Base-by-base conservation (phyloP, 2,329 filamentous ascomycete genomes). In the Pseudogymnoascus sp. region DNA sequence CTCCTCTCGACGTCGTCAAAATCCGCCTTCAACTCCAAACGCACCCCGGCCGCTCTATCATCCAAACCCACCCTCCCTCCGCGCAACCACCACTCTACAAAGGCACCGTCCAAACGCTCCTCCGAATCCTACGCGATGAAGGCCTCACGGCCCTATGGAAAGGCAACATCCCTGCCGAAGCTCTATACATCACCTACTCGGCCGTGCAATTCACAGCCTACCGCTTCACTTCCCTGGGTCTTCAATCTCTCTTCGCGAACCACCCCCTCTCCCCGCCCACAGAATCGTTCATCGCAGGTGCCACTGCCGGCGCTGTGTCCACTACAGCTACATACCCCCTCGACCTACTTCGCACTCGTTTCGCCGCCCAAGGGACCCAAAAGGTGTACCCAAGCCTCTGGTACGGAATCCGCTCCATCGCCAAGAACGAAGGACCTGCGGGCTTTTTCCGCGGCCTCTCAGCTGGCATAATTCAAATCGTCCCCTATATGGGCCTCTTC, bases 401-500 rank as follows among this genome's bases (percentile, higher is more conserved):
- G 17, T 76, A 80, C 13, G 91, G 91, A 1, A 71, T 97, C 5
- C 75, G 77, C 47, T 85, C 90, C 21, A 99, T 99, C 67, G 77
- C 79, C 13, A 79, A 79, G 3, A 81, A 89, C 64, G 94, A 99
- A 76, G 94, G 94, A 0, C 68, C 77, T 0, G 74, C 74, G 3
- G 94, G 94, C 0, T 97, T 96, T 77, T 99, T 96, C 74, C 89
- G 91, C 58, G 94, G 94, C 3, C 78, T 96, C 35, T 83, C 83
- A 1, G 92, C 93, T 1, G 91, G 88, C 0, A 78, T 97, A 21
- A 87, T 81, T 26, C 92, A 97, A 77, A 94, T 97, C 58, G 84
- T 96, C 8, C 94, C 94, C 1, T 96, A 93, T 73, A 99, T 99
- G 94, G 94, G 94, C 11, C 80, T 96, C 2, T 97, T 99, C 78